Conservation (phyloP, 2,329 filamentous ascomycete species). For the Nigrospora oryzae region DNA sequence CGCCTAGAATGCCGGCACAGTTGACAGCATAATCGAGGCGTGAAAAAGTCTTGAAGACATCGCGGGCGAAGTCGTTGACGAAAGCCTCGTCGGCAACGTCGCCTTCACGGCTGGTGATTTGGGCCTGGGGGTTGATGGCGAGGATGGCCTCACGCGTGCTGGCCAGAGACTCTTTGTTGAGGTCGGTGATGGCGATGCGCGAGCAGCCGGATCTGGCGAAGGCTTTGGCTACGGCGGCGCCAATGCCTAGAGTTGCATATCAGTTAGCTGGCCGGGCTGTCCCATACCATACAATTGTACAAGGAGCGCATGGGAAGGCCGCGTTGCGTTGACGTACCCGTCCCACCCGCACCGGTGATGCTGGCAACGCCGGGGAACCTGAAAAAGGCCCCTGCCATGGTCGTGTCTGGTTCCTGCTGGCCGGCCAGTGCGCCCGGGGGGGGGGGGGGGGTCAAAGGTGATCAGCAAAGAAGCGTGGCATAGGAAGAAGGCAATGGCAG, state of each 20-base stretch:
- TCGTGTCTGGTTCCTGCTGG: background rate
- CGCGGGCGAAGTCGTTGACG: constrained; percentile 25
- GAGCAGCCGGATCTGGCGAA: constrained; percentile 42
- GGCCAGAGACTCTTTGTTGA: constrained; percentile 30
- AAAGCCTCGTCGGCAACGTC: constrained; percentile 40
- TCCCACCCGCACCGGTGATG: constrained; percentile 38
- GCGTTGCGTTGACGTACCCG: constrained; percentile 21
- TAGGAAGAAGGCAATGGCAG: no score
- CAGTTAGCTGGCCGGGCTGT: background rate
- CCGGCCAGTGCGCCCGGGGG: no score
- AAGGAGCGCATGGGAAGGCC: no score
- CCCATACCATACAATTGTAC: background rate
- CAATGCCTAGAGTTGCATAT: constrained; percentile 36
- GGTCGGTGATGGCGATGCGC: constrained; percentile 45
- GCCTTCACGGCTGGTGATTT: constrained; percentile 26
- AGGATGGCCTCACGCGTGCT: constrained; percentile 23
- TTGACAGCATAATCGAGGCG: constrained; percentile 49
- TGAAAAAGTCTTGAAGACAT: constrained; percentile 24
- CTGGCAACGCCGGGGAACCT: constrained; percentile 35
- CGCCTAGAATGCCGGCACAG: constrained; percentile 43
- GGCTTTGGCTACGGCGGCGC: constrained; percentile 39
- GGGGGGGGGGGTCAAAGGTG: no score
- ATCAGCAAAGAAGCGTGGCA: no score
- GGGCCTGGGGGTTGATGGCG: constrained; percentile 20
- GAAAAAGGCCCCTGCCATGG: constrained; percentile 9